A percentile compares a stretch with the other conserved stretches of the same genome.
phyloP scores from a whole-genome alignment of 179 eudicot species.

The Camellia oleifera region DNA sequence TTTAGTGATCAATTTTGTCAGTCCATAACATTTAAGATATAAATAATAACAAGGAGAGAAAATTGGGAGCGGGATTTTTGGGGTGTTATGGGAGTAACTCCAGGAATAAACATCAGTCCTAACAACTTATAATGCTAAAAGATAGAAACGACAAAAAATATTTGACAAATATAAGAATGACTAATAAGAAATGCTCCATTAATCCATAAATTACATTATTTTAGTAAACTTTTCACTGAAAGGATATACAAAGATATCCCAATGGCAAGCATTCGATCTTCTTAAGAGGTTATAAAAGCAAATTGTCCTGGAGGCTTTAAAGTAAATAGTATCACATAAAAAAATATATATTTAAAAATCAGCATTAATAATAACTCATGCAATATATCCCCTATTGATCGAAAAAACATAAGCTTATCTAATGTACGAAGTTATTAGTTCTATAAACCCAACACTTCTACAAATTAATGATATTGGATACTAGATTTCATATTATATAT shows the following conservation, averaged over 20 bases:
- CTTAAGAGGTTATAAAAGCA: not conserved
- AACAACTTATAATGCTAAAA: not conserved
- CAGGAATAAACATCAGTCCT: not conserved
- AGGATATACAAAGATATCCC: not conserved
- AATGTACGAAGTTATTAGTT: not conserved
- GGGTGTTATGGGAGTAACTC: not conserved
- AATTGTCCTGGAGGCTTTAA: not conserved
- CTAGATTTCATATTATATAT: no score
- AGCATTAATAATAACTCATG: not conserved
- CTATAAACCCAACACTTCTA: not conserved
- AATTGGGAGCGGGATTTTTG: not conserved
- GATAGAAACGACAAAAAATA: not conserved
- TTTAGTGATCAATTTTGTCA: not conserved
- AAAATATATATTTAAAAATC: no score
- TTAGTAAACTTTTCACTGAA: not conserved
- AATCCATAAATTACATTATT: not conserved
- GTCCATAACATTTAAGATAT: not conserved
- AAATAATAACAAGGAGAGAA: not conserved
- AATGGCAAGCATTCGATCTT: not conserved
- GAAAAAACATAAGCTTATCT: not conserved
- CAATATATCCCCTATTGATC: not conserved
- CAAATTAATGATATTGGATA: not conserved
- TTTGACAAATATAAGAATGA: not conserved
- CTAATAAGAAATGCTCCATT: not conserved
- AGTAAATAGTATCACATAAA: not conserved